Evolutionary conservation across 805 yeast species (phyloP).

Genomic region (Barnettozyma sucrosica): DNA sequence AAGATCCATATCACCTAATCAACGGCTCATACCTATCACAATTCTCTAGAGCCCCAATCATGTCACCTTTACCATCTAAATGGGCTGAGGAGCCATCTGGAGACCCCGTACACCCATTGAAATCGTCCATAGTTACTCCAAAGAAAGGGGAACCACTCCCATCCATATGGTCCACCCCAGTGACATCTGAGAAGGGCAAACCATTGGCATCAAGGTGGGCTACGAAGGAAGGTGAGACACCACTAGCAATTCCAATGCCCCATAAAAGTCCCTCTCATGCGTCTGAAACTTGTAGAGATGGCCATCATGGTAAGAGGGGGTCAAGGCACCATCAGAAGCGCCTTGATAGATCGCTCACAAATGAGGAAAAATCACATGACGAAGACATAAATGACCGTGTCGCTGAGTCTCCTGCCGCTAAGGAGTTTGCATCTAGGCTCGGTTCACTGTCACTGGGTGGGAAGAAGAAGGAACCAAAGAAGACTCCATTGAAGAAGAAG

Average conservation of each 20-base stretch:
- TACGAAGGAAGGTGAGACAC: slow-evolving; percentile 1
- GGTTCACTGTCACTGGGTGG: background rate
- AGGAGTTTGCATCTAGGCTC: slow-evolving; percentile 2
- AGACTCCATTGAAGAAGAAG: background rate
- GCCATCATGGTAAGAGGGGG: background rate
- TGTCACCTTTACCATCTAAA: slow-evolving; percentile 13
- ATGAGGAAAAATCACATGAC: background rate
- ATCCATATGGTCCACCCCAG: slow-evolving; percentile 21
- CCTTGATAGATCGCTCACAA: background rate
- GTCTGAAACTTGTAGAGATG: background rate
- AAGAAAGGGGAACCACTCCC: slow-evolving; percentile 18
- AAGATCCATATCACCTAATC: background rate
- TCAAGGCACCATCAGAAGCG: background rate
- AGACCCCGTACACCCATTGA: background rate
- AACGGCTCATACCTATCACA: background rate
- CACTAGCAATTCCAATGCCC: background rate
- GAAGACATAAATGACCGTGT: background rate
- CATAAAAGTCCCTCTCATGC: background rate
- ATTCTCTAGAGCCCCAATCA: background rate
- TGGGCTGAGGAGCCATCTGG: slow-evolving; percentile 19
- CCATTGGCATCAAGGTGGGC: slow-evolving; percentile 15
- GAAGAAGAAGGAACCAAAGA: background rate
- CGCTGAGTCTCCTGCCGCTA: background rate
- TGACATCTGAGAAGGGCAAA: slow-evolving; percentile 13
- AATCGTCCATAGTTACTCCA: slow-evolving; percentile 7